Percentiles rank a stretch among this genome's conserved stretches.
Conservation (phyloP, 371 early-diverging fungal species). For the Mortierella sp. region DNA sequence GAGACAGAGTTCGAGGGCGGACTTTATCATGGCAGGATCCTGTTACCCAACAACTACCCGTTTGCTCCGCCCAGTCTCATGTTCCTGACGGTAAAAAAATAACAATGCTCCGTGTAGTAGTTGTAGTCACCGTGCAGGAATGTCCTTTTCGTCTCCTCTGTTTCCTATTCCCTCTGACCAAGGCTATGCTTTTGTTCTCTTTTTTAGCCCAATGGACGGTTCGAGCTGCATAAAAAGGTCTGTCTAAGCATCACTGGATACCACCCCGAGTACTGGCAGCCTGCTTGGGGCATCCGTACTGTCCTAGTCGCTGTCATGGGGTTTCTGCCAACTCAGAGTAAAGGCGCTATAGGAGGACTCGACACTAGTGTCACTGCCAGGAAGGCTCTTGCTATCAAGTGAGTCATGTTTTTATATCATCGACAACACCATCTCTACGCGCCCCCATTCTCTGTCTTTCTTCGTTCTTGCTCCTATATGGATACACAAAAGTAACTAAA, state of each 20-base stretch:
- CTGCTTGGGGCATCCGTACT: slow-evolving; percentile 94
- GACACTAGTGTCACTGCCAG: slow-evolving; percentile 80
- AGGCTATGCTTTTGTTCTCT: background rate
- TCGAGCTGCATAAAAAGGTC: slow-evolving; percentile 91
- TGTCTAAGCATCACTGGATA: slow-evolving; percentile 93
- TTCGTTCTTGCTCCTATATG: too few relatives aligned
- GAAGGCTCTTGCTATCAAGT: slow-evolving; percentile 69
- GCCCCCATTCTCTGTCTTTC: too few relatives aligned
- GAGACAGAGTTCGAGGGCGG: slow-evolving; percentile 91
- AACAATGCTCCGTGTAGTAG: too few relatives aligned
- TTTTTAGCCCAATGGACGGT: slow-evolving; percentile 85
- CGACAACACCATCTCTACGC: too few relatives aligned
- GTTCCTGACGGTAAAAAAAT: slow-evolving; percentile 78
- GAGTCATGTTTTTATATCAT: too few relatives aligned
- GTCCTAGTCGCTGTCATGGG: slow-evolving; percentile 88
- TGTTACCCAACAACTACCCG: slow-evolving; percentile 91
- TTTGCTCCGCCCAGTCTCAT: slow-evolving; percentile 93
- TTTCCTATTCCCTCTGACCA: background rate
- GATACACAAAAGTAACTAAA: too few relatives aligned
- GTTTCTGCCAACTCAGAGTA: slow-evolving; percentile 77
- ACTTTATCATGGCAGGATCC: slow-evolving; percentile 83
- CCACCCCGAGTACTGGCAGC: slow-evolving; percentile 96
- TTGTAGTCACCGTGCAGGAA: background rate
- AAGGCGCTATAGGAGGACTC: slow-evolving; percentile 89
- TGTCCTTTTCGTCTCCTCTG: background rate